These are phyloP conservation scores for Thecaphora thlaspeos DNA, from an alignment of 1,284 basidiomycete species.

Conservation along the genomic window DNA sequence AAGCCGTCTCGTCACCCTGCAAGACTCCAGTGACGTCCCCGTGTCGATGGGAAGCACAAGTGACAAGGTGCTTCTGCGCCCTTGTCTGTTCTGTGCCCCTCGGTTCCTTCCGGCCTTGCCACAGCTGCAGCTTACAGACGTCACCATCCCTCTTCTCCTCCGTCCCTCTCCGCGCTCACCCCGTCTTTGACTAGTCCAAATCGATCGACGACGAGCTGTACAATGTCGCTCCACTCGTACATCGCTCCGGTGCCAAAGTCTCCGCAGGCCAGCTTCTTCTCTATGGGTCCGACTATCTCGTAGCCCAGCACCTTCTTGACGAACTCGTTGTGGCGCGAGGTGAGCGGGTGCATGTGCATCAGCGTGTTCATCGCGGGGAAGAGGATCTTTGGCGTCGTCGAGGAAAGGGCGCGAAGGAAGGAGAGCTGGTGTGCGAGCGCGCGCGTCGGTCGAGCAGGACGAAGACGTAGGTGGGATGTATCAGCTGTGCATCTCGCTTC, in stretches of 20 bases:
- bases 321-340: constrained; percentile 72
- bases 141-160: neutral
- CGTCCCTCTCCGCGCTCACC: neutral
- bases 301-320: constrained; percentile 75
- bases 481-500: too few relatives aligned
- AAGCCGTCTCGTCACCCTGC: too few relatives aligned
- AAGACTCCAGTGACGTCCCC: too few relatives aligned
- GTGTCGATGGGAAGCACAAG: too few relatives aligned
- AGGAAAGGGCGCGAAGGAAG: constrained; percentile 78
- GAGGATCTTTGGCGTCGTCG: constrained; percentile 77
- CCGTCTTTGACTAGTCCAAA: constrained; percentile 20
- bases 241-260: constrained; percentile 70
- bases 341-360: constrained; percentile 95
- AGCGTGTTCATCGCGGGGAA: constrained; percentile 98
- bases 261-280: constrained; percentile 84
- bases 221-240: constrained; percentile 50
- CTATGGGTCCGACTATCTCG: constrained; percentile 77
- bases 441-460: too few relatives aligned
- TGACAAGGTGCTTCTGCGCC: too few relatives aligned
- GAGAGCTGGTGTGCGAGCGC: constrained; percentile 74
- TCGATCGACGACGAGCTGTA: constrained; percentile 16
- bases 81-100: too few relatives aligned
- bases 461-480: too few relatives aligned
- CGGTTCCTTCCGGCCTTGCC: too few relatives aligned
- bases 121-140: too few relatives aligned